These are phyloP conservation scores for Pelargonium australe DNA, from an alignment of 441 rosid genomes.

Conservation along the genomic window DNA sequence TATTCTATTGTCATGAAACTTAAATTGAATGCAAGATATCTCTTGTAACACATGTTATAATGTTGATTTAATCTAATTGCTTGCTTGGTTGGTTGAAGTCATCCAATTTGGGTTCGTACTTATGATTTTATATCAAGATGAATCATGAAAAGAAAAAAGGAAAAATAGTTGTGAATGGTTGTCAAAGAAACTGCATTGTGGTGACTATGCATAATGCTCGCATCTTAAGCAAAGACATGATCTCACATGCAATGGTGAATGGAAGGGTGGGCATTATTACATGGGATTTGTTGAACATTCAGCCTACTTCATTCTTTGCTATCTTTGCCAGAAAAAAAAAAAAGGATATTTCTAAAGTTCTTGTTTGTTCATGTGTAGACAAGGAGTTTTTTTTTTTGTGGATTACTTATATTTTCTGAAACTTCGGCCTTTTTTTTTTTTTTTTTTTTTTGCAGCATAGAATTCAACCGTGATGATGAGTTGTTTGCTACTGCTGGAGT, in stretches of 20 bases:
- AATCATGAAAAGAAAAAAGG: not conserved
- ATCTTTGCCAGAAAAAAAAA: not conserved
- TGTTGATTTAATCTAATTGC: not conserved
- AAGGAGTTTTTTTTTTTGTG: not conserved
- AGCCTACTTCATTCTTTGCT: not conserved
- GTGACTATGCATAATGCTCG: not conserved
- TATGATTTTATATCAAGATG: not conserved
- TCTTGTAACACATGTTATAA: not conserved
- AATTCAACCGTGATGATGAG: constrained; percentile 95
- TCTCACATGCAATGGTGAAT: not conserved
- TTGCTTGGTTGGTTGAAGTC: constrained; percentile 4
- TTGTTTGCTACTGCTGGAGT: constrained; percentile 98
- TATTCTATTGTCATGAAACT: not conserved
- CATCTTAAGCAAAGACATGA: not conserved
- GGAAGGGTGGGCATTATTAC: not conserved
- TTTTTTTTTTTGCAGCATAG: constrained; percentile 65
- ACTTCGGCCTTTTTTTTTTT: constrained; percentile 11
- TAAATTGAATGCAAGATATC: not conserved
- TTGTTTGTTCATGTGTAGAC: not conserved
- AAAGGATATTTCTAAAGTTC: not conserved
- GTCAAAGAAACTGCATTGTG: not conserved
- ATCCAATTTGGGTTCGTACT: not conserved
- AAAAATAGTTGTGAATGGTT: not conserved
- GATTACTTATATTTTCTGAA: constrained; percentile 13
- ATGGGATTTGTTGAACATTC: constrained; percentile 1